Evolutionary conservation across 768 basidiomycete species (phyloP).

Genomic region (Tremella fuciformis): DNA sequence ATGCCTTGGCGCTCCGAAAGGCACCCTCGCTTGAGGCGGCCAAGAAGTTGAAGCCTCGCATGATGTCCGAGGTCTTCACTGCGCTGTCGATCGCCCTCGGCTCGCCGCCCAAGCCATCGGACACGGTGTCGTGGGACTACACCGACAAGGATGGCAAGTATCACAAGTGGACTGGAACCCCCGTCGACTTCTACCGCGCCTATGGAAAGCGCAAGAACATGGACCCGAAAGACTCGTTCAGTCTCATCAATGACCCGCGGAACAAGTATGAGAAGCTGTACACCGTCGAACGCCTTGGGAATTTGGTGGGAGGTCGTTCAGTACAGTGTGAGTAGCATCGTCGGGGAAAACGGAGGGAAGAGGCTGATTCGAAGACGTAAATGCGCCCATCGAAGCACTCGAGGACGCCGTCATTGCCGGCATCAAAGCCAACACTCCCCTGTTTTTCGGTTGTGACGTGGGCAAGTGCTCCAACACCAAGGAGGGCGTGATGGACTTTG

Average conservation of each 20-base stretch:
- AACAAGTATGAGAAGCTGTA: constrained; percentile 78
- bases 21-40: constrained; percentile 51
- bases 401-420: constrained; percentile 78
- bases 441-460: constrained; percentile 97
- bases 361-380: constrained; percentile 65
- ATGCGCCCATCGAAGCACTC: constrained; percentile 75
- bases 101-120: constrained; percentile 71
- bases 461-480: constrained; percentile 73
- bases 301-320: constrained; percentile 80
- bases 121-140: constrained; percentile 80
- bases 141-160: constrained; percentile 74
- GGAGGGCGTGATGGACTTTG: constrained; percentile 81
- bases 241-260: constrained; percentile 90
- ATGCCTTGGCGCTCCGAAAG: constrained; percentile 74
- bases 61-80: constrained; percentile 78
- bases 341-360: not conserved
- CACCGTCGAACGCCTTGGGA: constrained; percentile 88
- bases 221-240: constrained; percentile 76
- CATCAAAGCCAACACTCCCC: constrained; percentile 80
- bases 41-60: constrained; percentile 77
- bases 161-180: constrained; percentile 73
- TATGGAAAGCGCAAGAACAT: constrained; percentile 62
- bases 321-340: constrained; percentile 66
- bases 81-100: constrained; percentile 83
- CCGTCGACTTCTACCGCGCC: constrained; percentile 69